Conservation (phyloP, 2,329 filamentous ascomycete genomes). For the Fusarium sp. region DNA sequence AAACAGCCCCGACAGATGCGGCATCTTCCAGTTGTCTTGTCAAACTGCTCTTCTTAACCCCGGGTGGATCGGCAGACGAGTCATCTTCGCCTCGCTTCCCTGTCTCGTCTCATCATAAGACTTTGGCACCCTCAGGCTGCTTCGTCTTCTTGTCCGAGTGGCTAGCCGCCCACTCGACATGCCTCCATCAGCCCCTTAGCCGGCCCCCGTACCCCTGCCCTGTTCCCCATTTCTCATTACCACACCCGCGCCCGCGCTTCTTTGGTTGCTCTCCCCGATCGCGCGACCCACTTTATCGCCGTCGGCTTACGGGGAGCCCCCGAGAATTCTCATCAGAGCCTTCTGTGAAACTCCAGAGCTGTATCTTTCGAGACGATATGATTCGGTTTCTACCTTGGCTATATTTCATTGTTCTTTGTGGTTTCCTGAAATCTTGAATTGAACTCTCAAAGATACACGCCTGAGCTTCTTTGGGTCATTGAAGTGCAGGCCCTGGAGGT, state of each 20-base stretch:
- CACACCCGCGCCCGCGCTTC: conserved; percentile 30
- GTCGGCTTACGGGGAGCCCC: conserved; percentile 38
- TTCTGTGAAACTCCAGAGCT: conserved; percentile 1
- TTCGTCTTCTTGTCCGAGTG: conserved; percentile 32
- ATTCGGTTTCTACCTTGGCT: neutral
- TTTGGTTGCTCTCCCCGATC: conserved; percentile 26
- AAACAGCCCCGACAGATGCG: neutral
- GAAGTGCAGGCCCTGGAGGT: neutral
- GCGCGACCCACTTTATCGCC: conserved; percentile 37
- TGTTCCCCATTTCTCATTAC: conserved; percentile 29
- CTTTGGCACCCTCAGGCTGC: conserved; percentile 28
- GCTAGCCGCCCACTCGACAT: conserved; percentile 24
- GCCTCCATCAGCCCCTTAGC: conserved; percentile 23
- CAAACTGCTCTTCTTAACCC: neutral
- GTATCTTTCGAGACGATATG: neutral
- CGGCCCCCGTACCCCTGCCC: conserved; percentile 27
- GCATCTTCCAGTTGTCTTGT: neutral
- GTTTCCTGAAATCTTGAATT: neutral
- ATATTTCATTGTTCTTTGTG: neutral
- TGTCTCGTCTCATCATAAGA: conserved; percentile 28
- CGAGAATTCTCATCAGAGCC: conserved; percentile 24
- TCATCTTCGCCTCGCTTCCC: conserved; percentile 26
- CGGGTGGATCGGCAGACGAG: conserved; percentile 33
- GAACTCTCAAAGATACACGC: neutral
- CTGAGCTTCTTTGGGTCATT: neutral